Conservation (phyloP, 768 basidiomycete genomes). For the Lentinula boryana region DNA sequence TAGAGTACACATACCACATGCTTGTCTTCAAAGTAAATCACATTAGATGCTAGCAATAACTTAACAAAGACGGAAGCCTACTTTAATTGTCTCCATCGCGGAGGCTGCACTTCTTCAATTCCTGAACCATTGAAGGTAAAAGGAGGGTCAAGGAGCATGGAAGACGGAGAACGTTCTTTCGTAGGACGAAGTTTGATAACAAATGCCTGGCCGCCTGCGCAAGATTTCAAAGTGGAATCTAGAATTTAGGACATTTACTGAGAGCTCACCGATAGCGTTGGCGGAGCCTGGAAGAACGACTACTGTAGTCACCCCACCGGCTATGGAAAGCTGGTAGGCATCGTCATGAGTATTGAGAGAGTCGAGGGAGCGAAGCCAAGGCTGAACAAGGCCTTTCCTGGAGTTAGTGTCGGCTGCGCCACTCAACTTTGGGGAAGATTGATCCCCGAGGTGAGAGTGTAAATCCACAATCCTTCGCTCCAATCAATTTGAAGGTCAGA, state of each 20-base stretch:
- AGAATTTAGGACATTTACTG: not conserved
- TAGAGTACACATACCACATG: conserved; percentile 31
- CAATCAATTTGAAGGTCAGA: not conserved
- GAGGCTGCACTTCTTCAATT: conserved; percentile 29
- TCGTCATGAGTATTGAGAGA: conserved; percentile 55
- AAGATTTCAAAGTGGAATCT: not conserved
- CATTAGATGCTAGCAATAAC: not conserved
- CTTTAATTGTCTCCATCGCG: conserved; percentile 74
- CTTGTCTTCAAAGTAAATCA: conserved; percentile 26
- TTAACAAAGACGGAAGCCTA: conserved; percentile 19
- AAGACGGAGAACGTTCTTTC: conserved; percentile 59
- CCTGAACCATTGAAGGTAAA: conserved; percentile 33
- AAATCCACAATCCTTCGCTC: conserved; percentile 28
- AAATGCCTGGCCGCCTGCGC: conserved; percentile 74
- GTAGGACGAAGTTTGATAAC: conserved; percentile 76
- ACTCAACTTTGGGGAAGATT: conserved; percentile 15
- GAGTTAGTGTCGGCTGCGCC: conserved; percentile 40
- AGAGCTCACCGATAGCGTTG: conserved; percentile 45
- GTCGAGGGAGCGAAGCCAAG: conserved; percentile 56
- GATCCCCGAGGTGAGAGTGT: conserved; percentile 36
- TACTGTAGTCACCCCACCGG: conserved; percentile 55
- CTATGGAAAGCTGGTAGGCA: conserved; percentile 39
- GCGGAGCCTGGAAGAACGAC: conserved; percentile 51
- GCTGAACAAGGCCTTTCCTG: conserved; percentile 31
- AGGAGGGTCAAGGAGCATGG: conserved; percentile 79